A percentile compares a stretch with the other conserved stretches of the same genome.
Evolutionary conservation across 208 protist species (phyloP).

Genomic region (Trypanosoma caninum): DNA sequence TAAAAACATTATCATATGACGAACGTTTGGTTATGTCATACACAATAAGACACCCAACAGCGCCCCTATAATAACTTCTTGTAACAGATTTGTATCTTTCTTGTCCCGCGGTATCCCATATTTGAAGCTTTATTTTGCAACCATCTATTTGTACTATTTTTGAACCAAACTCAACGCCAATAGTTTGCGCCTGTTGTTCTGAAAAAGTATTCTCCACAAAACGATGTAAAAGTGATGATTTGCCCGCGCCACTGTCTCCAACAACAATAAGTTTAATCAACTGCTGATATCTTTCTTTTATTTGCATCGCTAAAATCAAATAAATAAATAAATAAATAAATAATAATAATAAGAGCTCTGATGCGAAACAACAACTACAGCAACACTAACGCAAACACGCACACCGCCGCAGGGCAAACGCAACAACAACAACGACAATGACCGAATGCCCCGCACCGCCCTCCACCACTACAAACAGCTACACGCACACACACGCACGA

Average conservation of each 20-base stretch:
- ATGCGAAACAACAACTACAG: no score
- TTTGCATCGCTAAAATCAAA: no score
- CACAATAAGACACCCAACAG: constrained; percentile 97
- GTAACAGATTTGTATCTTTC: constrained; percentile 99
- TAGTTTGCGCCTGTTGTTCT: constrained; percentile 95
- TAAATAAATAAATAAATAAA: no score
- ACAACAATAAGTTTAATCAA: constrained; percentile 87
- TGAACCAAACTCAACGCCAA: constrained; percentile 98
- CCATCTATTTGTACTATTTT: constrained; percentile 91
- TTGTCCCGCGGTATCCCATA: constrained; percentile 97
- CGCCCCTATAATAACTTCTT: constrained; percentile 94
- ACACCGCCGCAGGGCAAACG: no score
- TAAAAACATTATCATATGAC: constrained; percentile 94
- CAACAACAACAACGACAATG: no score
- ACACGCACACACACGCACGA: no score
- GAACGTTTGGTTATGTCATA: constrained; percentile 97
- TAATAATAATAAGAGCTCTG: no score
- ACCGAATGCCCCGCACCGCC: no score
- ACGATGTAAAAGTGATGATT: constrained; percentile 96
- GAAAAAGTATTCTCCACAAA: constrained; percentile 96
- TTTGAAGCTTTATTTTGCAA: constrained; percentile 95
- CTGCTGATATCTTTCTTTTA: constrained; percentile 72
- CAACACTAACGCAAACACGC: no score
- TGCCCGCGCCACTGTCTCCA: constrained; percentile 90
- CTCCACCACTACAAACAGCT: no score